Base-by-base conservation (phyloP, 345 rosid species). In the Hibiscus tridactylites region DNA sequence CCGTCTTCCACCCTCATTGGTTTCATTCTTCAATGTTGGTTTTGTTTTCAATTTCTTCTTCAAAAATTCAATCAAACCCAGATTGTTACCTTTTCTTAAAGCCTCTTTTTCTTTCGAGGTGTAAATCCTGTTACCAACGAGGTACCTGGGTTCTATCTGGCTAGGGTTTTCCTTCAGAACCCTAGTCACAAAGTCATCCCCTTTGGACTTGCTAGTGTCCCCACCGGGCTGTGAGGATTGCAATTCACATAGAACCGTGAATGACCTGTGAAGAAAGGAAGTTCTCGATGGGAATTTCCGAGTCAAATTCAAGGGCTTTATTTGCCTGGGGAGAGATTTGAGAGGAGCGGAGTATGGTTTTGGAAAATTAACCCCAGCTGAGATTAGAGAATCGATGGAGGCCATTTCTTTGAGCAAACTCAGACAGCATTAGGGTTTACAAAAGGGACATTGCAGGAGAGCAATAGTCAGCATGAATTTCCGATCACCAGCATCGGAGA, bases 151-250 rank as follows among this genome's bases (percentile, higher is more conserved):
- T 42, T 91, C 96, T 62, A 88, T 82, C 69, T 93, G 97, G 82
- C 94, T 87, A 42, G 97, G 97, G 60, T 93, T 89, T 82, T 91
- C 86, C 84, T 86, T 83, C 86, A 93, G 75, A 80, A 88, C 84
- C 81, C 79, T 86, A 54, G 91, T 75, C 19, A 90, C 83, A 76
- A 90, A 90, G 77, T 88, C 96, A 46, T 90, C 92, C 9, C 58
- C 78, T 0, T 63, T 33, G 59, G 77, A 62, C 52, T 70, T 78
- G 46, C 54, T 75, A 77, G 70, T 62, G 24, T 76, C 83, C 8
- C 82, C 83, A 5, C 82, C 73, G 16, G 84, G 59, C 72, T 16
- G 67, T 26, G 87, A 76, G 49, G 87, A 58, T 54, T 76, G 81
- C 79, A 74, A 60, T 62, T 81, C 80, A 77, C 88, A 83, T 1